Evolutionary conservation across 2,329 filamentous ascomycete species (phyloP).

Genomic region (Aspergillus amoenus): DNA sequence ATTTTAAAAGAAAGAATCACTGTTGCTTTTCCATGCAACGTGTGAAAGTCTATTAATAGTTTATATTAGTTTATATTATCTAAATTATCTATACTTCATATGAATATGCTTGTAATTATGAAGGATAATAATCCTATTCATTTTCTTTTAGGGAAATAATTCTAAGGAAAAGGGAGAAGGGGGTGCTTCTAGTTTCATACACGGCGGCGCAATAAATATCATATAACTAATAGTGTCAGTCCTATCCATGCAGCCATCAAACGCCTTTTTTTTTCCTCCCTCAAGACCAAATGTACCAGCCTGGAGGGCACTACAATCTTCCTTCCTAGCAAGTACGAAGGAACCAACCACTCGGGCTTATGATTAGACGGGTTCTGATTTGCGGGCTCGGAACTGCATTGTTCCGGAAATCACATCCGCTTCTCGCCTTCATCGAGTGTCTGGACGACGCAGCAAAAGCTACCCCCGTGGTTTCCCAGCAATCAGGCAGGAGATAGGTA

Average conservation of each 20-base stretch:
- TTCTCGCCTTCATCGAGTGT: not conserved
- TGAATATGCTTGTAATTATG: not conserved
- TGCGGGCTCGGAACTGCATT: not conserved
- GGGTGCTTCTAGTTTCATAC: not conserved
- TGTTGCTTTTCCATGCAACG: not conserved
- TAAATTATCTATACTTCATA: not conserved
- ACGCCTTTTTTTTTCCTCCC: not conserved
- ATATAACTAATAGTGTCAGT: not conserved
- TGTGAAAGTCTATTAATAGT: not conserved
- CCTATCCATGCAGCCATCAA: not conserved
- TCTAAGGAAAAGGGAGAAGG: no score
- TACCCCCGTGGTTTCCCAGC: not conserved
- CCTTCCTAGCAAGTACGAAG: not conserved
- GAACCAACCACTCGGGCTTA: not conserved
- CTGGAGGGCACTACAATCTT: not conserved
- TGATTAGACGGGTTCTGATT: constrained; percentile 2
- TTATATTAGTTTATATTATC: not conserved
- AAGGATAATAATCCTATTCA: not conserved
- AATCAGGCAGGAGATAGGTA: not conserved
- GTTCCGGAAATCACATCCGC: not conserved
- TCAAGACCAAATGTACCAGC: not conserved
- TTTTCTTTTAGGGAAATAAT: no score
- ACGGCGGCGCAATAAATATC: not conserved
- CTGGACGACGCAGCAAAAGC: not conserved
- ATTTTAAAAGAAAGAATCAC: not conserved